phyloP scores from a whole-genome alignment of 768 basidiomycete genomes.

The Austroboletus eburneus region DNA sequence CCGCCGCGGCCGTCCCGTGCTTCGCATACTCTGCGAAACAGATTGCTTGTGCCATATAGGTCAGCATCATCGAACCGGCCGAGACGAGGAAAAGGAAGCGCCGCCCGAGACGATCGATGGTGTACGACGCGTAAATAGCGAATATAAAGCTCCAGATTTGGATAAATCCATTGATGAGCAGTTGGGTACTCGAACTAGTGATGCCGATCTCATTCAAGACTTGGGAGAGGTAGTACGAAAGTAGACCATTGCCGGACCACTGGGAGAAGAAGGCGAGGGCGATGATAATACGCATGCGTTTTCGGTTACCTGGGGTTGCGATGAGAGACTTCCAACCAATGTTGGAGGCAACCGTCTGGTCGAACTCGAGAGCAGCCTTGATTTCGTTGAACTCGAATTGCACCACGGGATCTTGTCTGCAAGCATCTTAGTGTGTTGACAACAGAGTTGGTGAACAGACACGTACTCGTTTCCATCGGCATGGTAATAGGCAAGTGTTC shows the following conservation, averaged over 20 bases:
- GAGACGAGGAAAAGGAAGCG: constrained; percentile 68
- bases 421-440: neutral
- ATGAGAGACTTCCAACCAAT: constrained; percentile 70
- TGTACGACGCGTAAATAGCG: constrained; percentile 52
- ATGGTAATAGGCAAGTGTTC: constrained; percentile 78
- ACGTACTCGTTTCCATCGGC: constrained; percentile 64
- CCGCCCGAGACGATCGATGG: constrained; percentile 65
- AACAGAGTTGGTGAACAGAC: neutral
- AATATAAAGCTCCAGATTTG: constrained; percentile 77
- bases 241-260: constrained; percentile 83
- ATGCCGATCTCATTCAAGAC: constrained; percentile 69
- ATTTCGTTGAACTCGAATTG: constrained; percentile 78
- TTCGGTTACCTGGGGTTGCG: constrained; percentile 64
- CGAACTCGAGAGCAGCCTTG: constrained; percentile 69
- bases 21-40: constrained; percentile 56
- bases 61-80: constrained; percentile 53
- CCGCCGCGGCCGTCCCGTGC: constrained; percentile 39
- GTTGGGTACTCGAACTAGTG: constrained; percentile 55
- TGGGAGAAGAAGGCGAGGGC: constrained; percentile 81
- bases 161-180: constrained; percentile 82
- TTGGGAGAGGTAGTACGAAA: constrained; percentile 76
- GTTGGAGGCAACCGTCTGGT: constrained; percentile 52
- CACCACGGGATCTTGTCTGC: constrained; percentile 60
- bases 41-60: constrained; percentile 65
- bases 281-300: constrained; percentile 71